phyloP scores from a whole-genome alignment of 1,139 yeast species.

The Geotrichum reessii region DNA sequence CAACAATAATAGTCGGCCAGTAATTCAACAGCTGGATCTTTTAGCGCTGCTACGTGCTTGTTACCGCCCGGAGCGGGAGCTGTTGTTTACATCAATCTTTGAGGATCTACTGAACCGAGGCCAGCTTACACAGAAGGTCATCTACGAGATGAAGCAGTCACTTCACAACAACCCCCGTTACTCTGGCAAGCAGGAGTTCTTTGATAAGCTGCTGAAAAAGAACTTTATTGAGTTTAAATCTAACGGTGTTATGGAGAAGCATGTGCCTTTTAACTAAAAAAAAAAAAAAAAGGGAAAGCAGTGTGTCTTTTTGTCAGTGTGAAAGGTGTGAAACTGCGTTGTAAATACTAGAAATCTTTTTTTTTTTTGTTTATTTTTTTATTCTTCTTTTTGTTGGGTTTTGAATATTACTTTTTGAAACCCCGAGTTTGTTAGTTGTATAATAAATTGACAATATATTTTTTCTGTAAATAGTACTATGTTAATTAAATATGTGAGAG shows the following conservation, averaged over 20 bases:
- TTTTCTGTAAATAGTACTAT: too few species aligned
- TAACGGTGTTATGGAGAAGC: not conserved
- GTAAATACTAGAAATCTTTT: too few species aligned
- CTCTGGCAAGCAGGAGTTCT: slow-evolving; percentile 9
- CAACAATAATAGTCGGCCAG: slow-evolving; percentile 50
- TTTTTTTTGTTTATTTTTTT: too few species aligned
- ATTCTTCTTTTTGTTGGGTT: too few species aligned
- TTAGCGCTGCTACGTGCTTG: slow-evolving; percentile 52
- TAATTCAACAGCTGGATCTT: slow-evolving; percentile 80
- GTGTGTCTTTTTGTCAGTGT: too few species aligned
- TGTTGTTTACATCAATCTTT: slow-evolving; percentile 15
- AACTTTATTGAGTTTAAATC: slow-evolving; percentile 16
- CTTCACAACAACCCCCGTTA: slow-evolving; percentile 11
- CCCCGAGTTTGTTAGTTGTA: too few species aligned
- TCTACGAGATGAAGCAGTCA: slow-evolving; percentile 1
- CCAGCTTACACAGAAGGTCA: slow-evolving; percentile 18
- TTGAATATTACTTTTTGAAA: too few species aligned
- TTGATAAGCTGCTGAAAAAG: slow-evolving; percentile 13
- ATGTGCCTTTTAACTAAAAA: not conserved
- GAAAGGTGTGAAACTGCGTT: too few species aligned
- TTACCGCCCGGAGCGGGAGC: slow-evolving; percentile 15
- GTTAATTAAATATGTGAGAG: too few species aligned
- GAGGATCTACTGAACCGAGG: slow-evolving; percentile 20
- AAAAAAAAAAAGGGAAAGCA: too few species aligned
- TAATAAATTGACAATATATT: too few species aligned